Evolutionary conservation across 2,329 filamentous ascomycete genomes (phyloP), one percentile per base, ranked within the genome.

Genomic region (Aspergillus neoniger): DNA sequence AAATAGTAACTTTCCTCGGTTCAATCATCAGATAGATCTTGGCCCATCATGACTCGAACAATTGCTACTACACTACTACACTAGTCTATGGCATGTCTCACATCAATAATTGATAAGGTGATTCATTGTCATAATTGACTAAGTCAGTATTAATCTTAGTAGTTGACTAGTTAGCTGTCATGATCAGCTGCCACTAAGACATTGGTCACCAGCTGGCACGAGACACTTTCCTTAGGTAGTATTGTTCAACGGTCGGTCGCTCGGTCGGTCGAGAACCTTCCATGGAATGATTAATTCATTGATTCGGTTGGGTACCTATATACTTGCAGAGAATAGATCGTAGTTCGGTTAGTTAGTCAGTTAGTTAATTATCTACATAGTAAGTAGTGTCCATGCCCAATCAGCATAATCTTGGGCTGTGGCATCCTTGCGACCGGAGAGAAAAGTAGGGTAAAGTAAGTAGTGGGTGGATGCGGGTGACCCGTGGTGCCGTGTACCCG

Each of bases 401-500:
- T 23, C 41, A 43, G 41, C 10, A 21, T 21, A 6, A 15, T 44
- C 19, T 7, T 12, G 41, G 32, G 32, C 32, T 21, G 10, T 21
- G 41, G 17, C 15, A 47, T 50, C 48, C 49, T 58, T 55, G 43
- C 47, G 44, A 32, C 32, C 32, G 32, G 32, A 36, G 32, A 36
- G 32, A 36, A 36, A 36, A 36, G 10, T 32, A 28, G 25, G 30
- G 9, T 12, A 32, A 32, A 25, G 23, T 32, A 9, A 23, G 21
- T 36, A 10, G 28, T 14, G 12, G 12, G 32, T 36, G 32, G 32
- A 36, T 36, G 32, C 32, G 54, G 44, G 43, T 39, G 41, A 19
- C 32, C 32, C 32, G 32, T 32, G 39, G 55, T 61, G 59, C 61
- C 59, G 56, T 55, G 54, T 41, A 59, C 38, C 62, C 59, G 58